phyloP scores from a whole-genome alignment of 2,329 filamentous ascomycete genomes.

The Aspergillus unguis region DNA sequence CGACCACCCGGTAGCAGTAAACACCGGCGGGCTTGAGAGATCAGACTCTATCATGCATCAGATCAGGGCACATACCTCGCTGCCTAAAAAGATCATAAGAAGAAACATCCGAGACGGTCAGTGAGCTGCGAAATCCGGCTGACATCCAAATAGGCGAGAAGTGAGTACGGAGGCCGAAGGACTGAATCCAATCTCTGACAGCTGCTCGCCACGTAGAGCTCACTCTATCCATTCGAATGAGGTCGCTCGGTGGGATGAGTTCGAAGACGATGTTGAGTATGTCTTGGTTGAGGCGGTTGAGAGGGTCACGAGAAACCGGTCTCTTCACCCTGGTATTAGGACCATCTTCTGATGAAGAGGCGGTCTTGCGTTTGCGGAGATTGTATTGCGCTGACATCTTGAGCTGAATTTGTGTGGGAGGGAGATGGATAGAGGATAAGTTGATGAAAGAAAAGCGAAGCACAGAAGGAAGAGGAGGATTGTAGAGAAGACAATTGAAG shows the following conservation, averaged over 20 bases:
- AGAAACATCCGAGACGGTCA: not conserved
- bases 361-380: not conserved
- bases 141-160: not conserved
- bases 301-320: not conserved
- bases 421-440: too few relatives aligned
- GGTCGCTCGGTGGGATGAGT: not conserved
- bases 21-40: not conserved
- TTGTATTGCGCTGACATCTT: not conserved
- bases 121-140: too few relatives aligned
- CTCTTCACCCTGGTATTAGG: not conserved
- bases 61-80: not conserved
- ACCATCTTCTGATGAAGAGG: not conserved
- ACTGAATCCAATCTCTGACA: not conserved
- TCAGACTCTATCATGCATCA: not conserved
- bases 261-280: conserved; percentile 1
- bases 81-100: not conserved
- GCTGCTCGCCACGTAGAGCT: not conserved
- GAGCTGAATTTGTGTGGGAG: too few relatives aligned
- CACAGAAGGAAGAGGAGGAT: too few relatives aligned
- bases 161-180: not conserved
- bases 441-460: too few relatives aligned
- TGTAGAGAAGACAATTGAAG: too few relatives aligned
- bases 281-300: not conserved
- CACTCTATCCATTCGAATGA: not conserved
- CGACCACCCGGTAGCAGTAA: not conserved